phyloP scores from a whole-genome alignment of 2,329 filamentous ascomycete genomes.

The Nothopassalora personata region DNA sequence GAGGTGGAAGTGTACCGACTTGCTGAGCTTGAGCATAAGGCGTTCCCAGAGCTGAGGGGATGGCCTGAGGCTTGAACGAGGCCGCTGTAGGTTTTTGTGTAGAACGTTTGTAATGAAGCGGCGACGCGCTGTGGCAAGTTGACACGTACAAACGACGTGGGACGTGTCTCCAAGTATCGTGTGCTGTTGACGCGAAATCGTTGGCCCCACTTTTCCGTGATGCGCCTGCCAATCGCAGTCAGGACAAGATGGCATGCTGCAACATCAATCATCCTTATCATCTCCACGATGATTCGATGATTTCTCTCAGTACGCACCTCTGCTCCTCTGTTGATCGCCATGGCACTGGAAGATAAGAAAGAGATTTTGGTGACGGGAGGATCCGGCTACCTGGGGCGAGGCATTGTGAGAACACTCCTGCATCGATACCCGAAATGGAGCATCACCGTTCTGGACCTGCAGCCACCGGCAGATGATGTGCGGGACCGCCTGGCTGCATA shows the following conservation, averaged over 20 bases:
- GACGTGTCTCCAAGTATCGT: too few relatives aligned
- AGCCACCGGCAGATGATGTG: constrained; percentile 24
- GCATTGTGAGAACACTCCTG: constrained; percentile 38
- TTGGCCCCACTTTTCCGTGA: background rate
- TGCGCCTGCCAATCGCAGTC: background rate
- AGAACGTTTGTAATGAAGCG: too few relatives aligned
- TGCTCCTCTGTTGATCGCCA: background rate
- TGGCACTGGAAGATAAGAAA: background rate
- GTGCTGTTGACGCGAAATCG: background rate
- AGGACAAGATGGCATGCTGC: background rate
- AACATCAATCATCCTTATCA: background rate
- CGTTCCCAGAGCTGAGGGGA: too few relatives aligned
- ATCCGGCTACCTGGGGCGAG: constrained; percentile 43
- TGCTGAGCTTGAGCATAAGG: too few relatives aligned
- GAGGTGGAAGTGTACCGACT: too few relatives aligned
- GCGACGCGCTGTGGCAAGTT: too few relatives aligned
- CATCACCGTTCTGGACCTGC: constrained; percentile 39
- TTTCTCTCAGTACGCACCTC: too few relatives aligned
- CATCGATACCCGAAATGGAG: constrained; percentile 33
- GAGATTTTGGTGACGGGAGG: constrained; percentile 44
- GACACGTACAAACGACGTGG: too few relatives aligned
- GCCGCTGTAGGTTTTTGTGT: too few relatives aligned
- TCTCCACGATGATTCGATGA: background rate
- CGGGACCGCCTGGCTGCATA: constrained; percentile 28
- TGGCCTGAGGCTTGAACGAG: too few relatives aligned